Base-by-base conservation (phyloP, 2,329 filamentous ascomycete genomes). In the Sodiomyces alkalinus region DNA sequence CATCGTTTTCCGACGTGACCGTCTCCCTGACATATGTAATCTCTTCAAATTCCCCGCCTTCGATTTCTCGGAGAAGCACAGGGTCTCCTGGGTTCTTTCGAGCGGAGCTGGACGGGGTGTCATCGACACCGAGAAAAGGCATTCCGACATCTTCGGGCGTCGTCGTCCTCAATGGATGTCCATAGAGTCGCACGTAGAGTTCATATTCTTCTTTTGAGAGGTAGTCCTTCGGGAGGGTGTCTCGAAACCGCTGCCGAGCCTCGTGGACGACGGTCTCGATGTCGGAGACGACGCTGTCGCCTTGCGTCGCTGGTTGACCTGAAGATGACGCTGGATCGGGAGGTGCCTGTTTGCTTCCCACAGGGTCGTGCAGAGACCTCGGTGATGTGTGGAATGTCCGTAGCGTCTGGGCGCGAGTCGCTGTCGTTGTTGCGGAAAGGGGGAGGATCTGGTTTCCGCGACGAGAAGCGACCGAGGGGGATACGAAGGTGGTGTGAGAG, bases 161-260 rank as follows among this genome's bases (percentile, higher is more conserved):
- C 2, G 70, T 76, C 29, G 68, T 62, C 22, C 74, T 63, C 35
- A 80, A 47, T 2, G 85, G 82, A 19, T 74, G 62, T 2, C 86
- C 87, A 48, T 90, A 94, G 11, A 92, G 55, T 37, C 83, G 65
- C 45, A 79, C 73, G 50, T 92, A 93, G 1, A 92, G 56, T 26
- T 56, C 58, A 42, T 78, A 74, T 48, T 93, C 85, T 29, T 78
- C 68, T 1, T 64, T 60, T 19, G 62, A 73, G 28, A 94, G 51
- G 41, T 81, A 71, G 19, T 66, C 74, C 18, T 72, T 68, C 0
- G 86, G 86, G 15, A 94, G 52, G 0, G 66, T 74, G 43, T 90
- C 75, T 35, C 83, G 77, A 48, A 83, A 92, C 7, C 70, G 63
- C 37, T 81, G 75, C 41, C 78, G 72, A 19, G 81, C 77, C 39